These are phyloP conservation scores for Plasmodium vinckei DNA, from an alignment of 169 alveolate species.

Conservation along the genomic window DNA sequence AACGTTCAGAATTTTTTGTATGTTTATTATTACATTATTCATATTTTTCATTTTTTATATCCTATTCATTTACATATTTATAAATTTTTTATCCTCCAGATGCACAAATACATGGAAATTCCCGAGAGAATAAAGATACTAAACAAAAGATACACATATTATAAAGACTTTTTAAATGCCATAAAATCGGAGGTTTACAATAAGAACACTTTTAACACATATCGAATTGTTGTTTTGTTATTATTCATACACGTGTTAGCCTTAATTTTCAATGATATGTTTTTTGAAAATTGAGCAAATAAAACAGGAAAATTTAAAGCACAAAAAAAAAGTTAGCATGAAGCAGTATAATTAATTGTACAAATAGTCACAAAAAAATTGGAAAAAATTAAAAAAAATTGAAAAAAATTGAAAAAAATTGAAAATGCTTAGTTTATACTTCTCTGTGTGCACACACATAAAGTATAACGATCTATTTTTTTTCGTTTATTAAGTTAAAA, in stretches of 20 bases:
- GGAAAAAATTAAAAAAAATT: neutral
- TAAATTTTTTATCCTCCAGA: constrained; percentile 11
- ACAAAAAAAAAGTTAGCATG: neutral
- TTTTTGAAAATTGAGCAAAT: constrained; percentile 24
- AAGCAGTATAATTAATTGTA: neutral
- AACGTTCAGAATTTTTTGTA: neutral
- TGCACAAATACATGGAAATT: constrained; percentile 74
- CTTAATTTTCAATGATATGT: constrained; percentile 49
- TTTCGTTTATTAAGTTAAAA: neutral
- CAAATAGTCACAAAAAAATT: neutral
- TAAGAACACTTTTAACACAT: constrained; percentile 48
- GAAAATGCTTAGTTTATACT: neutral
- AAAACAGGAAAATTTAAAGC: neutral
- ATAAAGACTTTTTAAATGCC: constrained; percentile 69
- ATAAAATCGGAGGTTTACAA: constrained; percentile 68
- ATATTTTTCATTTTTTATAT: no score
- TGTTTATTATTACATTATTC: no score
- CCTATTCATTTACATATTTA: no score
- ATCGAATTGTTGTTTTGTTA: constrained; percentile 49
- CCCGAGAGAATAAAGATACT: constrained; percentile 65
- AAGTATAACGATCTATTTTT: no score
- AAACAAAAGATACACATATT: constrained; percentile 66
- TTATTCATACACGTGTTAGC: constrained; percentile 71
- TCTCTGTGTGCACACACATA: neutral
- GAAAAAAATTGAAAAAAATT: neutral